Base-by-base conservation (phyloP, 345 rosid species). In the Camelina hispida region DNA sequence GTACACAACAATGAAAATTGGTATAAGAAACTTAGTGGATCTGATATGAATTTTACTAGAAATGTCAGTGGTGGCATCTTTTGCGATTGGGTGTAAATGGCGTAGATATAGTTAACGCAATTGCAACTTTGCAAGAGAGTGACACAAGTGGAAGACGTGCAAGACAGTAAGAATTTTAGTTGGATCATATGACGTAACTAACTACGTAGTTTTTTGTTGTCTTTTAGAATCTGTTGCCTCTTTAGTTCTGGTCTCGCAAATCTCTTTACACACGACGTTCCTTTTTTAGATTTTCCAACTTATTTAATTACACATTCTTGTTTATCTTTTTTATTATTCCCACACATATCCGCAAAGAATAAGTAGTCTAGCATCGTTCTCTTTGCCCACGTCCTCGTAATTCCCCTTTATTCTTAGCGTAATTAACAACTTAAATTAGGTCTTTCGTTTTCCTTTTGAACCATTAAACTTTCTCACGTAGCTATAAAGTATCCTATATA, bases 121-220 rank as follows among this genome's bases (percentile, higher is more conserved):
- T 28, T 0, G 30, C n/a, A n/a, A n/a, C n/a, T n/a, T n/a, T n/a
- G n/a, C 30, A 4, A 74, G 72, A 54, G 40, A n/a, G 51, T 57
- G 66, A 12, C 47, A 66, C 5, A 66, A 7, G 66, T 37, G 60
- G 67, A 48, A 32, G 67, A 48, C 68, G 78, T 74, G 67, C 54
- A 37, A 58, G 61, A 66, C 44, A 14, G 40, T 65, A 54, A 63
- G 71, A 46, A 44, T 56, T 42, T 48, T 25, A 9, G 44, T 65
- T 65, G 58, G 59, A 34, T 56, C 59, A 57, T 56, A 56, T 52
- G 55, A 43, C 71, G 65, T 44, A 65, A 44, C 44, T 46, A 47
- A 54, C 8, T 30, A 30, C 2, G 71, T 73, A 53, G 12, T 28
- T 35, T 34, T 34, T 34, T 35, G 9, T 37, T 52, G n/a, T 59